A percentile compares a stretch with the other conserved stretches of the same genome.
phyloP scores from a whole-genome alignment of 495 filamentous ascomycete species.

The Neurospora sp. region DNA sequence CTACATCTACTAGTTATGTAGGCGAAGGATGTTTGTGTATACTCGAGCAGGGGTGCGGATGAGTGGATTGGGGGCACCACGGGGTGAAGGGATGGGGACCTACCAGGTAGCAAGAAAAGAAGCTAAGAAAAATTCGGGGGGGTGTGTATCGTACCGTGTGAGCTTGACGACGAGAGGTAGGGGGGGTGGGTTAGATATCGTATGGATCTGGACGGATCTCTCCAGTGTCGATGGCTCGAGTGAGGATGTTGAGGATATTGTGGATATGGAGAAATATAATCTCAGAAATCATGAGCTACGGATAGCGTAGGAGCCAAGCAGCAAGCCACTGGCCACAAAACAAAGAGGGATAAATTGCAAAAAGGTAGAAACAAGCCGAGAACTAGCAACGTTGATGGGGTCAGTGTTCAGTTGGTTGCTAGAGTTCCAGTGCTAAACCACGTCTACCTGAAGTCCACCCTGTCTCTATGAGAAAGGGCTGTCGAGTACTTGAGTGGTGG shows the following conservation, averaged over 20 bases:
- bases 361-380: background rate
- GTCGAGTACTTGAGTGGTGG: background rate
- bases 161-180: conserved; percentile 5
- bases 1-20: conserved; percentile 20
- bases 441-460: background rate
- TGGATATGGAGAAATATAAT: background rate
- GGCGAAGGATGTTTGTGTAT: conserved; percentile 18
- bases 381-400: background rate
- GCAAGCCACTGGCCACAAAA: background rate
- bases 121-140: conserved; percentile 1
- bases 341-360: background rate
- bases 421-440: background rate
- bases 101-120: background rate
- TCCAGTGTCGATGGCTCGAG: background rate
- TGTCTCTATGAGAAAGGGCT: background rate
- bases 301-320: background rate
- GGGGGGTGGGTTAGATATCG: conserved; percentile 1
- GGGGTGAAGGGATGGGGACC: conserved; percentile 1
- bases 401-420: background rate
- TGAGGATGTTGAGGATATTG: background rate
- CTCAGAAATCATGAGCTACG: background rate
- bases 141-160: background rate
- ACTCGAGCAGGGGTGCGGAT: conserved; percentile 16
- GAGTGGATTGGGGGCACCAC: conserved; percentile 6
- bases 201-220: background rate